Percentiles rank a stretch among this genome's conserved stretches.
phyloP scores from a whole-genome alignment of 108 stramenopile species.

The Nannochloropsis salina region DNA sequence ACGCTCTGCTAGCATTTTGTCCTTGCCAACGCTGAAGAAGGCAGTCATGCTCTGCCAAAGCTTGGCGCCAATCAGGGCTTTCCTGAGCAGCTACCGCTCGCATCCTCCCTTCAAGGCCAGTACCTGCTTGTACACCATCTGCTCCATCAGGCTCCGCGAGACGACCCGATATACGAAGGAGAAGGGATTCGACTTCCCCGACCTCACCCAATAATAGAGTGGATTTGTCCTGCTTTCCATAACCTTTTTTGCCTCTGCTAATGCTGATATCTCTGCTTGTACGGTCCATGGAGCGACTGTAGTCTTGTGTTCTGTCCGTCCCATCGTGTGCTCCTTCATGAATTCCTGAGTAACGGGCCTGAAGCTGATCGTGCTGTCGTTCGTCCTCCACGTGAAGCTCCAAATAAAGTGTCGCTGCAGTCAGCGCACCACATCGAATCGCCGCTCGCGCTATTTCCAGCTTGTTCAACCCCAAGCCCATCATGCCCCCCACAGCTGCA shows the following conservation, averaged over 20 bases:
- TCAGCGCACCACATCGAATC: slow-evolving; percentile 10
- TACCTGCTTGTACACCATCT: neutral
- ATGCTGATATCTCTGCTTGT: neutral
- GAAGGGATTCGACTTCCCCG: neutral
- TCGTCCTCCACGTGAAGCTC: slow-evolving; percentile 16
- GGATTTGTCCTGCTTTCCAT: neutral
- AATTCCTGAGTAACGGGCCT: neutral
- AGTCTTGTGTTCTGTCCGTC: neutral
- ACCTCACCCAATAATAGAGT: neutral
- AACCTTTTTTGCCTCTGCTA: neutral
- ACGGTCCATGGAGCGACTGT: neutral
- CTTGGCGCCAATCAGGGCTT: slow-evolving; percentile 11
- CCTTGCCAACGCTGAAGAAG: slow-evolving; percentile 9
- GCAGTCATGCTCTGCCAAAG: neutral
- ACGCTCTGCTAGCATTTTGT: neutral
- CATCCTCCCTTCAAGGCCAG: neutral
- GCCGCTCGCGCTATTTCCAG: neutral
- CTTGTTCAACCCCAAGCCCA: slow-evolving; percentile 15
- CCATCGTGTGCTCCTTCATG: neutral
- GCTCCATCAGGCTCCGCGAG: slow-evolving; percentile 12
- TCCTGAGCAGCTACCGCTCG: neutral
- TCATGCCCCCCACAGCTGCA: neutral
- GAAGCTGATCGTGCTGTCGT: neutral
- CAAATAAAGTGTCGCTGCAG: neutral
- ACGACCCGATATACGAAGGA: neutral